A percentile compares a stretch with the other conserved stretches of the same genome.
phyloP scores from a whole-genome alignment of 768 basidiomycete species.

The Calocybe indica region DNA sequence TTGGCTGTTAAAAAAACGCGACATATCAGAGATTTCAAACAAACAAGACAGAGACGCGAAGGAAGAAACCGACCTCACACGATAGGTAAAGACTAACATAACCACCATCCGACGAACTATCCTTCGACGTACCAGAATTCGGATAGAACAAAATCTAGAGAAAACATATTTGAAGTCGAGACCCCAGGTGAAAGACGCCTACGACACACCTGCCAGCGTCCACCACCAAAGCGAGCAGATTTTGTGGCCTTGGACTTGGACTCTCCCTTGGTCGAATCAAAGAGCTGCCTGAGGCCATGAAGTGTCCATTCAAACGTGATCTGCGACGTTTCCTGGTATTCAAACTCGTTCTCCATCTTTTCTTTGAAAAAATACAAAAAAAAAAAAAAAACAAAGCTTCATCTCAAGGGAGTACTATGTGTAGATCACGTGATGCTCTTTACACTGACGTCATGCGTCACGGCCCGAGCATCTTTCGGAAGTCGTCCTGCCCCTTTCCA shows the following conservation, averaged over 20 bases:
- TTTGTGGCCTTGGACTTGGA: slow-evolving; percentile 73
- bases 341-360: slow-evolving; percentile 16
- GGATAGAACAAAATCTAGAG: slow-evolving; percentile 75
- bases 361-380: too few species aligned
- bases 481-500: slow-evolving; percentile 74
- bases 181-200: too few species aligned
- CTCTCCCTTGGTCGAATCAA: slow-evolving; percentile 77
- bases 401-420: background rate
- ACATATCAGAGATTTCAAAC: background rate
- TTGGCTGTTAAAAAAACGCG: slow-evolving; percentile 44
- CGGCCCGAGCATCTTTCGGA: slow-evolving; percentile 69
- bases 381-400: background rate
- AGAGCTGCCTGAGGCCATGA: slow-evolving; percentile 60
- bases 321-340: slow-evolving; percentile 46
- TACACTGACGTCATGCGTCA: slow-evolving; percentile 1
- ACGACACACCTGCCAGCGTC: slow-evolving; percentile 62
- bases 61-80: slow-evolving; percentile 55
- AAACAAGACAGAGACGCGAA: background rate
- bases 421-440: background rate
- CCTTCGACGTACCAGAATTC: slow-evolving; percentile 65
- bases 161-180: too few species aligned
- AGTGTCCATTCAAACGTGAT: slow-evolving; percentile 78
- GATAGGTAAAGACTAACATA: slow-evolving; percentile 76
- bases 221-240: slow-evolving; percentile 71
- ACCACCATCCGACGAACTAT: slow-evolving; percentile 39